These are phyloP conservation scores for Rhizomucor pusillus DNA, from an alignment of 371 early-diverging fungal genomes.

Conservation along the genomic window DNA sequence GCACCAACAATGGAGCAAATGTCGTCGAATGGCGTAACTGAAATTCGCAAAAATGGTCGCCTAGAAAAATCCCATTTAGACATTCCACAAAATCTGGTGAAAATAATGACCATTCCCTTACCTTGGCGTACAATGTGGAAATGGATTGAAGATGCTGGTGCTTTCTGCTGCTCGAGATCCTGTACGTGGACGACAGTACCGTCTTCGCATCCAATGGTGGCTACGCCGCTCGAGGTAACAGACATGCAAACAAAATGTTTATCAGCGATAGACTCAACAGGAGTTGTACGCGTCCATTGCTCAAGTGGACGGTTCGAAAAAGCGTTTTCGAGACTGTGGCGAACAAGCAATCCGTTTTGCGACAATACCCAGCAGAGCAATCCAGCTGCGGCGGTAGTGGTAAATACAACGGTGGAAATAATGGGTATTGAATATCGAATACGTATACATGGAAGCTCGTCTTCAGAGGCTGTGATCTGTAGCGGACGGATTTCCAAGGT, in stretches of 20 bases:
- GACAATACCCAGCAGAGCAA: slow-evolving; percentile 12
- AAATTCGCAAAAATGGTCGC: slow-evolving; percentile 4
- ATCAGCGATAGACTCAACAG: background rate
- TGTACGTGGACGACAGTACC: slow-evolving; percentile 9
- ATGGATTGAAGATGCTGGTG: background rate
- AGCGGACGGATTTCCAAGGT: slow-evolving; percentile 7
- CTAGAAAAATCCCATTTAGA: background rate
- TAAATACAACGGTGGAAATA: slow-evolving; percentile 6
- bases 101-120: no score
- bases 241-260: slow-evolving; percentile 3
- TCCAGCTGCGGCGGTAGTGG: background rate
- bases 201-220: slow-evolving; percentile 6
- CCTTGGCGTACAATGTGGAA: slow-evolving; percentile 3
- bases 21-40: background rate
- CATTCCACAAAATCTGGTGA: no score
- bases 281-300: background rate
- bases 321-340: background rate
- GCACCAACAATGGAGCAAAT: slow-evolving; percentile 1
- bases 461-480: background rate
- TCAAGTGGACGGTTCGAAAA: background rate
- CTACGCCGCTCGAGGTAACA: slow-evolving; percentile 6
- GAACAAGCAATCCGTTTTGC: slow-evolving; percentile 4
- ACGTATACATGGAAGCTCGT: background rate
- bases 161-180: slow-evolving; percentile 3
- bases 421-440: slow-evolving; percentile 6